Evolutionary conservation across 345 rosid species (phyloP).

Genomic region (Adansonia digitata): DNA sequence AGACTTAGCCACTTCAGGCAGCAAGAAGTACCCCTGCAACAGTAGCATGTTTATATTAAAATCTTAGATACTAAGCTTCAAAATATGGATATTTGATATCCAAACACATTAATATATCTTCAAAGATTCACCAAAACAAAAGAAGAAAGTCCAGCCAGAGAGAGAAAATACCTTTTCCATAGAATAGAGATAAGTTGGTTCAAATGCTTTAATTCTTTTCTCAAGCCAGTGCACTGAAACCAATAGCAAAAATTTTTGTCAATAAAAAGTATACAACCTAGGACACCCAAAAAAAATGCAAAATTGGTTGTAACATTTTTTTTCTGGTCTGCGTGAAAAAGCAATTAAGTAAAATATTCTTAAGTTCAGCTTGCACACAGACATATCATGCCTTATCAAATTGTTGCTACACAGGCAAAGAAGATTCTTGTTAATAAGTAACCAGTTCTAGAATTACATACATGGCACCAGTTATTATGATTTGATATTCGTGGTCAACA

Average conservation of each 20-base stretch:
- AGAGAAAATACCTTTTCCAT: conserved; percentile 71
- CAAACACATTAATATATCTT: background rate
- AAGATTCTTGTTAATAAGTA: background rate
- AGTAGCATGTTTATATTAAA: conserved; percentile 4
- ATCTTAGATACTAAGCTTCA: background rate
- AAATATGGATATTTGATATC: background rate
- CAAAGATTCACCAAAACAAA: background rate
- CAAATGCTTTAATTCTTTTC: conserved; percentile 70
- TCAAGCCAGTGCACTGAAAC: conserved; percentile 83
- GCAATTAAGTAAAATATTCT: background rate
- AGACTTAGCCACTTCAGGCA: conserved; percentile 81
- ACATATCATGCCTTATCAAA: background rate
- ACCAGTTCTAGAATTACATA: background rate
- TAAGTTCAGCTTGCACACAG: background rate
- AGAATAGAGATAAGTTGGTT: conserved; percentile 84
- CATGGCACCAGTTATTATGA: background rate
- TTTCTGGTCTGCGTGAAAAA: background rate
- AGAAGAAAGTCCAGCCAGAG: background rate
- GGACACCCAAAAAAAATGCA: background rate
- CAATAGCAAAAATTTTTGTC: conserved; percentile 15
- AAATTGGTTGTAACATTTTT: background rate
- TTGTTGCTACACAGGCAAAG: background rate
- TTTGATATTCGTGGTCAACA: background rate
- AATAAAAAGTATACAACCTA: background rate
- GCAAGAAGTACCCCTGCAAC: conserved; percentile 83